phyloP scores from a whole-genome alignment of 176 grass and related monocot species.

The Carex cristatella region DNA sequence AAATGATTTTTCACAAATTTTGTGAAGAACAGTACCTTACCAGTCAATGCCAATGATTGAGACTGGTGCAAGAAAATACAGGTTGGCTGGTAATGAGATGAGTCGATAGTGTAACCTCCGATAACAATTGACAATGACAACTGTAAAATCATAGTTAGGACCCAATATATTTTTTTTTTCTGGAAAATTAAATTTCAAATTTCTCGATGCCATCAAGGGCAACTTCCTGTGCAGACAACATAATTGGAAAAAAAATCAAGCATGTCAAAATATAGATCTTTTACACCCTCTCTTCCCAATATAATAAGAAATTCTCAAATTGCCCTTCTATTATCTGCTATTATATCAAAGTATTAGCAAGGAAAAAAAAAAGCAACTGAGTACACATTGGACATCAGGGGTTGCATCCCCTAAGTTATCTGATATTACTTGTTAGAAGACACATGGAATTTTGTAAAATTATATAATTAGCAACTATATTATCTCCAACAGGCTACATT shows the following conservation, averaged over 20 bases:
- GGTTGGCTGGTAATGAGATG: not conserved
- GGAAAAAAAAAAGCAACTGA: not conserved
- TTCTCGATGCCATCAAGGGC: not conserved
- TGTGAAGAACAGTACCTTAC: not conserved
- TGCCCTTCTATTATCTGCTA: not conserved
- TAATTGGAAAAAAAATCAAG: not conserved
- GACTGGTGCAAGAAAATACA: not conserved
- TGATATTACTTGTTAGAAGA: not conserved
- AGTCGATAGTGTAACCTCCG: not conserved
- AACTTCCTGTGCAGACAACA: not conserved
- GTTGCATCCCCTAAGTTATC: not conserved
- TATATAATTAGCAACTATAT: not conserved
- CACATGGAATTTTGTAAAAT: not conserved
- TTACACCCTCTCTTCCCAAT: not conserved
- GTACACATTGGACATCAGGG: not conserved
- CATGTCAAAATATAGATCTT: not conserved
- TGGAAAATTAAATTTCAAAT: not conserved
- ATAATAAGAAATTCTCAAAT: not conserved
- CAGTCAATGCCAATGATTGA: not conserved
- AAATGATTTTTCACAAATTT: not conserved
- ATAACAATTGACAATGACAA: not conserved
- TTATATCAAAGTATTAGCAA: not conserved
- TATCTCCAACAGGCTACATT: conserved; percentile 55
- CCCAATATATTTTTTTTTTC: not conserved
- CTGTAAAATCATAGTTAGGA: conserved; percentile 5